phyloP scores from a whole-genome alignment of 78 protist genomes.

The Dictyostelium intermedium region DNA sequence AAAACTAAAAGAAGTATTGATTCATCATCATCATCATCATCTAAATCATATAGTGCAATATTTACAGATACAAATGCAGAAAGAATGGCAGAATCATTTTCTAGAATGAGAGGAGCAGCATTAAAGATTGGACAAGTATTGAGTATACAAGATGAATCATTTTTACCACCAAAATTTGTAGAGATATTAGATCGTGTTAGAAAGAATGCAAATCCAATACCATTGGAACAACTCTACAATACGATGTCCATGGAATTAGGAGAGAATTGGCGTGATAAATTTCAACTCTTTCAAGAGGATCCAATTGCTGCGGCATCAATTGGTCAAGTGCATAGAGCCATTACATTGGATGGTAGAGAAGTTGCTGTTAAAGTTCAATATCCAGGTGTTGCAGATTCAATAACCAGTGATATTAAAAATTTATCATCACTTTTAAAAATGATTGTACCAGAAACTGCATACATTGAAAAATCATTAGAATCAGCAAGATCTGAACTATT shows the following conservation, averaged over 20 bases:
- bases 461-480: constrained; percentile 82
- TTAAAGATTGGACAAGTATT: constrained; percentile 93
- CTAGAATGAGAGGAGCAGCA: constrained; percentile 95
- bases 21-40: neutral
- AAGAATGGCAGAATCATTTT: constrained; percentile 84
- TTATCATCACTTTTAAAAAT: constrained; percentile 62
- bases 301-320: constrained; percentile 95
- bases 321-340: constrained; percentile 93
- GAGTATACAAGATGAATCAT: constrained; percentile 88
- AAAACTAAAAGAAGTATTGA: constrained; percentile 9
- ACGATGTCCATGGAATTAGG: constrained; percentile 86
- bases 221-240: constrained; percentile 60
- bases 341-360: constrained; percentile 65
- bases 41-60: constrained; percentile 1
- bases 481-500: constrained; percentile 79
- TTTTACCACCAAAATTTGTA: constrained; percentile 64
- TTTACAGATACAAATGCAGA: constrained; percentile 63
- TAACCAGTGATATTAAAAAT: constrained; percentile 85
- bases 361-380: constrained; percentile 92
- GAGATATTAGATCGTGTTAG: constrained; percentile 88
- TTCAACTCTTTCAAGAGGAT: constrained; percentile 70
- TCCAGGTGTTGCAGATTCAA: constrained; percentile 92
- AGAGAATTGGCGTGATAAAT: constrained; percentile 75
- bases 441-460: constrained; percentile 88
- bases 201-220: constrained; percentile 90